Conservation (phyloP, 768 basidiomycete species). For the Dioszegia aurantiaca region DNA sequence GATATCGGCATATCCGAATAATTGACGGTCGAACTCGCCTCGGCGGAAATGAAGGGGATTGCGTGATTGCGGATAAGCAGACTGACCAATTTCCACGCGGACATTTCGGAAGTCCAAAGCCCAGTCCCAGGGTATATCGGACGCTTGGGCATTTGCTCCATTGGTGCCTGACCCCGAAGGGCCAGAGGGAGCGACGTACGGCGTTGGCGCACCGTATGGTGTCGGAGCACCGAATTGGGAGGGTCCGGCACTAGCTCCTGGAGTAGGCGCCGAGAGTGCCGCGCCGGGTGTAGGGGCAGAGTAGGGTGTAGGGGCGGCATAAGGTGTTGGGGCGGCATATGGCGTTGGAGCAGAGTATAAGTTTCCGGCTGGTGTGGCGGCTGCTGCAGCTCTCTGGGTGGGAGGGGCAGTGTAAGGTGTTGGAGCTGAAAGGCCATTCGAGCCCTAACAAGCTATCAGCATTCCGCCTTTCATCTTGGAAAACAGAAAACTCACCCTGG, state of each 20-base stretch:
- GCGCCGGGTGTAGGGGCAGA: conserved; percentile 52
- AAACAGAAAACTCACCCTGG: conserved; percentile 27
- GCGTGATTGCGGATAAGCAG: conserved; percentile 23
- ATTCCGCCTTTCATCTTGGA: not conserved
- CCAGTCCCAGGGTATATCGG: conserved; percentile 44
- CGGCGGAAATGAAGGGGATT: conserved; percentile 44
- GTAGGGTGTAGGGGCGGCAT: conserved; percentile 44
- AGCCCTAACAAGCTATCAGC: conserved; percentile 5
- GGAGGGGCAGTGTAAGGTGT: conserved; percentile 47
- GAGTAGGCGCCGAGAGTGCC: conserved; percentile 53
- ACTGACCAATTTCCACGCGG: conserved; percentile 43
- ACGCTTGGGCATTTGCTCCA: not conserved
- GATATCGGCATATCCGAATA: conserved; percentile 34
- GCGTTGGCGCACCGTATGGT: conserved; percentile 44
- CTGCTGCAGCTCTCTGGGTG: not conserved
- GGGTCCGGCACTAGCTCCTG: conserved; percentile 49
- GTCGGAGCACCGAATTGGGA: conserved; percentile 52
- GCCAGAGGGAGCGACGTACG: conserved; percentile 29
- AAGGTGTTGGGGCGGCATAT: conserved; percentile 48
- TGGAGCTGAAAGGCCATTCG: conserved; percentile 33
- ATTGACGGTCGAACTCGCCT: conserved; percentile 35
- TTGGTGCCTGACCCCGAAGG: conserved; percentile 8
- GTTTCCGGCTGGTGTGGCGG: conserved; percentile 20
- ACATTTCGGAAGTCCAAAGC: conserved; percentile 46
- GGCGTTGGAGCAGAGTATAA: conserved; percentile 50